These are phyloP conservation scores for Suillus alpinus DNA, from an alignment of 768 basidiomycete genomes.

Conservation along the genomic window DNA sequence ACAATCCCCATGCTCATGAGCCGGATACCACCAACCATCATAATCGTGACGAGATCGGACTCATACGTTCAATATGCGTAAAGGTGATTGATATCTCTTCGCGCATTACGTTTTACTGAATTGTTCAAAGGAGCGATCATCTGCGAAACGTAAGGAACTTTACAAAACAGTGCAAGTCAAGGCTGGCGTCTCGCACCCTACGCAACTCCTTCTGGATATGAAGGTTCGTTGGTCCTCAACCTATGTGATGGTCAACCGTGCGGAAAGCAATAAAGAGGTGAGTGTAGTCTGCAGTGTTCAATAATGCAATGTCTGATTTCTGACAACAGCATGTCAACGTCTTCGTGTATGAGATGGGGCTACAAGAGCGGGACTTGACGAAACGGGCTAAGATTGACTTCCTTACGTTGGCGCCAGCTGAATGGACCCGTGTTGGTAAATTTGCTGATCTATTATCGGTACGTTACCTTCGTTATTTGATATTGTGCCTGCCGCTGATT, in stretches of 20 bases:
- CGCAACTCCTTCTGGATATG: slow-evolving; percentile 28
- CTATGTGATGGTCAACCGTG: slow-evolving; percentile 24
- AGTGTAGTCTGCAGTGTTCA: too few relatives aligned
- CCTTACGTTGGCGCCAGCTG: not conserved
- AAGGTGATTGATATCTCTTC: not conserved
- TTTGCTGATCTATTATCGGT: not conserved
- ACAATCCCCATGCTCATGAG: not conserved
- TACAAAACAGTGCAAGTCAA: slow-evolving; percentile 19
- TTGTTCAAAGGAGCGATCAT: slow-evolving; percentile 20
- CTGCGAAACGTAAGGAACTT: slow-evolving; percentile 9
- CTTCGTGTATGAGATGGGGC: not conserved
- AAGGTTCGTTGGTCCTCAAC: slow-evolving; percentile 32
- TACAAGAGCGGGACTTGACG: not conserved
- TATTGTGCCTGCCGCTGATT: not conserved
- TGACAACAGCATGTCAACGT: not conserved
- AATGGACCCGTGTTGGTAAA: not conserved
- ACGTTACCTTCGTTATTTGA: not conserved
- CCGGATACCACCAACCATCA: not conserved
- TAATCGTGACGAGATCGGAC: slow-evolving; percentile 21
- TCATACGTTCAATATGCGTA: slow-evolving; percentile 16
- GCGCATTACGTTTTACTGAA: not conserved
- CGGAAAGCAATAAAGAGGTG: slow-evolving; percentile 3
- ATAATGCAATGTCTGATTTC: too few relatives aligned
- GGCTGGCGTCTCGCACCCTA: not conserved
- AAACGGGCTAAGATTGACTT: not conserved